These are phyloP conservation scores for Microthlaspi erraticum DNA, from an alignment of 345 rosid genomes.

Conservation along the genomic window DNA sequence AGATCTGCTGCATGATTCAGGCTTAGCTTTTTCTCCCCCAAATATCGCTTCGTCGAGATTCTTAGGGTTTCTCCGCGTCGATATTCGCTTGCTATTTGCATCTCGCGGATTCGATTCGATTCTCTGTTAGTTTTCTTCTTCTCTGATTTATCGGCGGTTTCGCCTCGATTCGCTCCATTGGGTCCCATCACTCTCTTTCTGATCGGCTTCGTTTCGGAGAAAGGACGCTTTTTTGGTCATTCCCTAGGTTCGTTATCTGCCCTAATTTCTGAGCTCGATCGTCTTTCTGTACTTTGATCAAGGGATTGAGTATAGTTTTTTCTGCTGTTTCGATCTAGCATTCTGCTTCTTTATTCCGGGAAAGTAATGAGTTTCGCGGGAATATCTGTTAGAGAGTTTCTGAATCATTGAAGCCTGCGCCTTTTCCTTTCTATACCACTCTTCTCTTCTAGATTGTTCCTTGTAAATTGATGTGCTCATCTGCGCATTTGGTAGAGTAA, in stretches of 20 bases:
- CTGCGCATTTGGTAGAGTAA: slow-evolving; percentile 3
- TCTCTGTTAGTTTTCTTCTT: background rate
- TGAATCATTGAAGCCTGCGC: slow-evolving; percentile 12
- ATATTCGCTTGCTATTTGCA: slow-evolving; percentile 12
- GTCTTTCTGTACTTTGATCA: slow-evolving; percentile 11
- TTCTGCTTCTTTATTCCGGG: slow-evolving; percentile 30
- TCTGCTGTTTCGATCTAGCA: slow-evolving; percentile 37
- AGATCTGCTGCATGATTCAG: slow-evolving; percentile 31
- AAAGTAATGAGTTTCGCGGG: slow-evolving; percentile 38
- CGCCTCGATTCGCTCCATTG: background rate
- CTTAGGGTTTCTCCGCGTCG: slow-evolving; percentile 50
- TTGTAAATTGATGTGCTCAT: slow-evolving; percentile 15
- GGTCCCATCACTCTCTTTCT: slow-evolving; percentile 15
- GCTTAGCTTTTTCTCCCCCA: slow-evolving; percentile 42
- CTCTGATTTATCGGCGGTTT: slow-evolving; percentile 13
- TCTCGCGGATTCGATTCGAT: slow-evolving; percentile 24
- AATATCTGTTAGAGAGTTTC: slow-evolving; percentile 19
- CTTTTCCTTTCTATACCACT: background rate
- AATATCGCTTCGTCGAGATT: slow-evolving; percentile 40
- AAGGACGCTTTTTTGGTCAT: slow-evolving; percentile 13
- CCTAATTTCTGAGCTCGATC: slow-evolving; percentile 32
- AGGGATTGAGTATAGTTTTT: background rate
- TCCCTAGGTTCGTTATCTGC: slow-evolving; percentile 41
- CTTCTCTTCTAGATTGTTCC: slow-evolving; percentile 23
- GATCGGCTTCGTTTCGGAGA: slow-evolving; percentile 26